These are phyloP conservation scores for Annulohypoxylon bovei DNA, from an alignment of 495 filamentous ascomycete genomes.

Conservation along the genomic window DNA sequence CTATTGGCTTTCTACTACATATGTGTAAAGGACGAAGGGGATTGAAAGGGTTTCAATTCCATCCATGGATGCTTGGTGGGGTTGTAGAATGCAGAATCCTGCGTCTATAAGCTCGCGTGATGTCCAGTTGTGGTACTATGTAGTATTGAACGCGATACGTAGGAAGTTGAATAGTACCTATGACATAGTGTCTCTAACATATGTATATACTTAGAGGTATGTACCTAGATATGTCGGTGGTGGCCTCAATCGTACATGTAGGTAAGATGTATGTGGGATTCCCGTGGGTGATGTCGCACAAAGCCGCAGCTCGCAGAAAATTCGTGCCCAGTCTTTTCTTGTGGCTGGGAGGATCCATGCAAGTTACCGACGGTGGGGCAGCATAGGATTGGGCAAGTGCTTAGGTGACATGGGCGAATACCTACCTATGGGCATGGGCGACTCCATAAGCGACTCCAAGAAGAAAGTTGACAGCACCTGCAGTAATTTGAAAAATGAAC, in stretches of 20 bases:
- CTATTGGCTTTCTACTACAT: not conserved
- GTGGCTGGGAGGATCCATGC: slow-evolving; percentile 3
- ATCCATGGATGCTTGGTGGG: not conserved
- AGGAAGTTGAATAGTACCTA: not conserved
- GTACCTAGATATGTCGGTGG: not conserved
- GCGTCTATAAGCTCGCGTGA: not conserved
- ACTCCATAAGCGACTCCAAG: not conserved
- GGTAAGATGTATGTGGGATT: not conserved
- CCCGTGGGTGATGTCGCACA: not conserved
- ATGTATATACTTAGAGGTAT: too few relatives aligned
- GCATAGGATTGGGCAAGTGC: slow-evolving; percentile 6
- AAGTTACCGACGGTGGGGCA: slow-evolving; percentile 1
- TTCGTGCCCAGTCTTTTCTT: not conserved
- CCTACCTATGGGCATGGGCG: not conserved
- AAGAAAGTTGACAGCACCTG: slow-evolving; percentile 4
- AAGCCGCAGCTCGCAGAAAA: not conserved
- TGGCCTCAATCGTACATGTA: too few relatives aligned
- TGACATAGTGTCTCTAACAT: not conserved
- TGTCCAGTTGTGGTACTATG: not conserved
- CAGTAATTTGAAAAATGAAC: not conserved
- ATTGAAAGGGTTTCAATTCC: not conserved
- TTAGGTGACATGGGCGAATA: not conserved
- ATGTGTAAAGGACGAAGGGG: not conserved
- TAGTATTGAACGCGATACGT: not conserved
- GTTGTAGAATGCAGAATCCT: slow-evolving; percentile 1